Percentiles rank a stretch among this genome's conserved stretches.
These are phyloP conservation scores for Boletus huronensis DNA, from an alignment of 768 basidiomycete genomes.

Conservation along the genomic window DNA sequence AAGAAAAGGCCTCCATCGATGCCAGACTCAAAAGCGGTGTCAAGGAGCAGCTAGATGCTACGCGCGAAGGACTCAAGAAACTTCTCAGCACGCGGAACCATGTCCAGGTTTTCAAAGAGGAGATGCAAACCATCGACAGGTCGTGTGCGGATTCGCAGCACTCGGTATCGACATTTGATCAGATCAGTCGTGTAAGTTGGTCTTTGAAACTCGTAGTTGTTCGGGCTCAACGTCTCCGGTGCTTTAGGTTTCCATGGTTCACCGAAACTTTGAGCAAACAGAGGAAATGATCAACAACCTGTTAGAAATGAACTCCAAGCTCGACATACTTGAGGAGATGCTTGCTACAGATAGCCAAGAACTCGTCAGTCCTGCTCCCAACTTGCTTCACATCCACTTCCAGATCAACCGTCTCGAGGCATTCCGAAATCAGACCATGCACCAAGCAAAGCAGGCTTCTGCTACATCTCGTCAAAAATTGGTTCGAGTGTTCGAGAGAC, in stretches of 20 bases:
- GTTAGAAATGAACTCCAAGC: constrained; percentile 84
- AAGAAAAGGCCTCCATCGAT: constrained; percentile 94
- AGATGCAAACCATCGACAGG: constrained; percentile 78
- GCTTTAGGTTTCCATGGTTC: constrained; percentile 88
- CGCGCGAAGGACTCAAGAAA: constrained; percentile 81
- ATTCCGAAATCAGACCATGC: constrained; percentile 93
- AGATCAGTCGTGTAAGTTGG: constrained; percentile 82
- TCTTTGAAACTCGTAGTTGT: neutral
- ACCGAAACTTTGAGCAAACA: constrained; percentile 91
- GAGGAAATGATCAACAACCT: constrained; percentile 95
- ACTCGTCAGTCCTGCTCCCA: constrained; percentile 82
- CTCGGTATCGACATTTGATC: constrained; percentile 84
- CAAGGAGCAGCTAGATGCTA: constrained; percentile 89
- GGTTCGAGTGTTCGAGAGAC: constrained; percentile 76
- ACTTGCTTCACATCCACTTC: constrained; percentile 87
- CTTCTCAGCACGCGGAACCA: constrained; percentile 73
- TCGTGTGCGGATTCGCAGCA: constrained; percentile 73
- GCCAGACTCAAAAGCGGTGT: constrained; percentile 86
- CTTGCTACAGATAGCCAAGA: constrained; percentile 71
- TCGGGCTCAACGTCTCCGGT: neutral
- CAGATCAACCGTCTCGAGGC: constrained; percentile 89
- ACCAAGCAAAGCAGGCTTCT: constrained; percentile 84
- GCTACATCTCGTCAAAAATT: constrained; percentile 64
- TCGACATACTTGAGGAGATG: constrained; percentile 75
- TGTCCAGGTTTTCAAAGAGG: constrained; percentile 80